Percentiles rank a stretch among this genome's conserved stretches.
Conservation (phyloP, 2,329 filamentous ascomycete species). For the Neoarthrinium moseri region DNA sequence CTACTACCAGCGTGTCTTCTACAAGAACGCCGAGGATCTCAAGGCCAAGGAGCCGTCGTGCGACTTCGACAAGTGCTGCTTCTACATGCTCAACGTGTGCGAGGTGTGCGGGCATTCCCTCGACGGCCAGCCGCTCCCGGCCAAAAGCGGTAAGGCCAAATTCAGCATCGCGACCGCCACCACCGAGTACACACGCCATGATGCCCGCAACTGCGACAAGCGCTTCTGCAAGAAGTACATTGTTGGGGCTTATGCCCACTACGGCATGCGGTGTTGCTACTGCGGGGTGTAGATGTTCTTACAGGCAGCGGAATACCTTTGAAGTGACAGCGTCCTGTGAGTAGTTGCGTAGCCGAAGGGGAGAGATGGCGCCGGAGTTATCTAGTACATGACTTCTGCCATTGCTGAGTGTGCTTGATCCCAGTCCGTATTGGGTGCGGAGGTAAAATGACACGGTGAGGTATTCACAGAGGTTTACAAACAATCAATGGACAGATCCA, state of each 20-base stretch:
- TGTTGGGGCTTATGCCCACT: conserved; percentile 6
- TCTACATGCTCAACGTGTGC: conserved; percentile 9
- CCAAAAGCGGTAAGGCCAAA: not conserved
- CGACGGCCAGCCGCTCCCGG: not conserved
- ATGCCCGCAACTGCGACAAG: conserved; percentile 4
- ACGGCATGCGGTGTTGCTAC: conserved; percentile 3
- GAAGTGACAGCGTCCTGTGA: no score
- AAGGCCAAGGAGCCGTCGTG: not conserved
- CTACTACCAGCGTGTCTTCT: conserved; percentile 7
- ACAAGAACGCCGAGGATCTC: conserved; percentile 4
- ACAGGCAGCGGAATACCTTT: no score
- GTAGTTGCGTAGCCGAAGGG: no score
- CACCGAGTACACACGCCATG: conserved; percentile 8
- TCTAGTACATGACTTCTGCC: no score
- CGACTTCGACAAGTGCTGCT: conserved; percentile 5
- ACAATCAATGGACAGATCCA: no score
- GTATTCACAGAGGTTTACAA: no score
- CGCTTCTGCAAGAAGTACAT: conserved; percentile 5
- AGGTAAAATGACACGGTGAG: no score
- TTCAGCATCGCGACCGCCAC: conserved; percentile 9
- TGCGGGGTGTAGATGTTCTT: no score
- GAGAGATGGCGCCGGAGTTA: no score
- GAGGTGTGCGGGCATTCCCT: conserved; percentile 6
- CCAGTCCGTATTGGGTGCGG: no score
- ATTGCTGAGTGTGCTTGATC: no score